Evolutionary conservation across 2,329 filamentous ascomycete genomes (phyloP).

Genomic region (Claviceps digitariae): DNA sequence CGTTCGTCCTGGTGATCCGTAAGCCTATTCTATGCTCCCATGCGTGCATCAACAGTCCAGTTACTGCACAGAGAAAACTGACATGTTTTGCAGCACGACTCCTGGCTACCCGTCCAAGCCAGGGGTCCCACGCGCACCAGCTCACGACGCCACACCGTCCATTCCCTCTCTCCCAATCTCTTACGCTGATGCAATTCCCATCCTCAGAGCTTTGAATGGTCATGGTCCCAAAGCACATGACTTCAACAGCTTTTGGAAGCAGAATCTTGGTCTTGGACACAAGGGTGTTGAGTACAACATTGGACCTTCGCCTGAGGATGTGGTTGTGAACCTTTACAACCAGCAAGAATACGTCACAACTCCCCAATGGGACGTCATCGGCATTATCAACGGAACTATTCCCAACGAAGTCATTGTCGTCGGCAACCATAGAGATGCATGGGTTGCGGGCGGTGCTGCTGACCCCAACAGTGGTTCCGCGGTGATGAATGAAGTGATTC

Average conservation of each 20-base stretch:
- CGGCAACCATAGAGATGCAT: slow-evolving; percentile 86
- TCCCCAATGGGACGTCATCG: slow-evolving; percentile 83
- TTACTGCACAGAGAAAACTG: not conserved
- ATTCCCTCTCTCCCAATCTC: slow-evolving; percentile 91
- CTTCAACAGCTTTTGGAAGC: slow-evolving; percentile 58
- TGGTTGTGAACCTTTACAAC: slow-evolving; percentile 63
- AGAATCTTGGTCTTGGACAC: slow-evolving; percentile 58
- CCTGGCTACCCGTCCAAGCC: slow-evolving; percentile 90
- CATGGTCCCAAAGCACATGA: slow-evolving; percentile 66
- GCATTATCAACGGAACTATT: slow-evolving; percentile 77
- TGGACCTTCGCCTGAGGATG: slow-evolving; percentile 60
- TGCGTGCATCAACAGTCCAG: not conserved
- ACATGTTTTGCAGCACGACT: slow-evolving; percentile 45
- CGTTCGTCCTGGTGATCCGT: slow-evolving; percentile 56
- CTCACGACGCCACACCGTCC: slow-evolving; percentile 56
- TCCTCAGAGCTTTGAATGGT: slow-evolving; percentile 83
- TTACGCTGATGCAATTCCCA: slow-evolving; percentile 70
- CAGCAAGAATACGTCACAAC: slow-evolving; percentile 72
- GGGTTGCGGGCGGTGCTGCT: slow-evolving; percentile 72
- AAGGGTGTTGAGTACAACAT: slow-evolving; percentile 77
- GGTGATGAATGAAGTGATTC: slow-evolving; percentile 63
- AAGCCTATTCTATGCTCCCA: slow-evolving; percentile 6
- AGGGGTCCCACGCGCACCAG: slow-evolving; percentile 62
- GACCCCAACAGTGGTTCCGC: slow-evolving; percentile 78
- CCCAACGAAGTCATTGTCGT: slow-evolving; percentile 76